These are phyloP conservation scores for Picochlorum sp. DNA, from an alignment of 139 green algal species.

Conservation along the genomic window DNA sequence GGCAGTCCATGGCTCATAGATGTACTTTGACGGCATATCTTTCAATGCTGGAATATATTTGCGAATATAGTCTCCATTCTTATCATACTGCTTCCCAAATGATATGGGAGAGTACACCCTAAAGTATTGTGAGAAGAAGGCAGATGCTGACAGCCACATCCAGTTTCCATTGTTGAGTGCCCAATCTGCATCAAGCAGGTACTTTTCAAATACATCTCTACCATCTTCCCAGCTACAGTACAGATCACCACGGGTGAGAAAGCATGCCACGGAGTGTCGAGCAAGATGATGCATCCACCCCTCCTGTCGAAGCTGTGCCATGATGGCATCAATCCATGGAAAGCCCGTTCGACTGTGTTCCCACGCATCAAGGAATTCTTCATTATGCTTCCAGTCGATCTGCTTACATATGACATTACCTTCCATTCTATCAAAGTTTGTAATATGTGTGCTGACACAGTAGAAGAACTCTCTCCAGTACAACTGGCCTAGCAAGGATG, in stretches of 20 bases:
- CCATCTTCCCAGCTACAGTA: conserved; percentile 71
- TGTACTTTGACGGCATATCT: conserved; percentile 86
- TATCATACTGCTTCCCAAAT: conserved; percentile 92
- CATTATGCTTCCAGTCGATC: conserved; percentile 63
- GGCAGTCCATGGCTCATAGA: conserved; percentile 91
- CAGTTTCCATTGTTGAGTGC: conserved; percentile 81
- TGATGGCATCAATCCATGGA: conserved; percentile 85
- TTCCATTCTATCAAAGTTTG: conserved; percentile 79
- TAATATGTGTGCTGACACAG: conserved; percentile 38
- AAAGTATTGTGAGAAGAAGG: conserved; percentile 88
- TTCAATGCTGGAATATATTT: conserved; percentile 84
- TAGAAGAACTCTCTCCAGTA: conserved; percentile 71
- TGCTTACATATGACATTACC: conserved; percentile 85
- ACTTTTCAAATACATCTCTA: conserved; percentile 79
- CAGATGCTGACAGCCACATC: conserved; percentile 82
- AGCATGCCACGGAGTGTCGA: conserved; percentile 85
- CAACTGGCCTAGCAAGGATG: conserved; percentile 73
- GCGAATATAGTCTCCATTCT: conserved; percentile 71
- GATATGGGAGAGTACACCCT: conserved; percentile 62
- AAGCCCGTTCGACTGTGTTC: conserved; percentile 50
- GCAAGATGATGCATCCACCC: conserved; percentile 95
- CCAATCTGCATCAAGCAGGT: conserved; percentile 82
- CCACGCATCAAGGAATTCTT: conserved; percentile 56
- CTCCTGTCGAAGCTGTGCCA: conserved; percentile 66
- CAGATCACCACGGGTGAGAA: conserved; percentile 82